phyloP scores from a whole-genome alignment of 2,329 filamentous ascomycete genomes.

The Daldinia sp. region DNA sequence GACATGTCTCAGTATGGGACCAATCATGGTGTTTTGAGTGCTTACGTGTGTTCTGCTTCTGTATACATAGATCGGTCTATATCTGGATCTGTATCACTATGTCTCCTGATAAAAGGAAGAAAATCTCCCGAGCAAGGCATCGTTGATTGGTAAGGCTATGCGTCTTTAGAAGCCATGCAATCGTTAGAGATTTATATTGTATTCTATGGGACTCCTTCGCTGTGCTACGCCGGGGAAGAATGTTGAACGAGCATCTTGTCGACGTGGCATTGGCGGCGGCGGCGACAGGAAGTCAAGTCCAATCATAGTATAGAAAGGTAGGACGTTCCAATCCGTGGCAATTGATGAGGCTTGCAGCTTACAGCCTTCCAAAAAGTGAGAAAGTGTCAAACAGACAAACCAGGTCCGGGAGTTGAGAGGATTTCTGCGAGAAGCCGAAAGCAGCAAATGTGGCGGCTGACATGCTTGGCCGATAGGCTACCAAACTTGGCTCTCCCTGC shows the following conservation, averaged over 20 bases:
- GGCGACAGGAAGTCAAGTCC: neutral
- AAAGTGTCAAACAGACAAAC: constrained; percentile 22
- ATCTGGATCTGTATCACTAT: constrained; percentile 25
- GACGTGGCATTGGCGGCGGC: constrained; percentile 24
- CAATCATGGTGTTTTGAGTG: constrained; percentile 24
- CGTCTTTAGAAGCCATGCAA: constrained; percentile 22
- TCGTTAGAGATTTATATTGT: neutral
- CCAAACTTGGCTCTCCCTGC: constrained; percentile 28
- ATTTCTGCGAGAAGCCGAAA: constrained; percentile 24
- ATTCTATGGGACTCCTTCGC: constrained; percentile 2
- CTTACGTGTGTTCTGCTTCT: constrained; percentile 16
- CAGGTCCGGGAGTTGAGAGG: constrained; percentile 7
- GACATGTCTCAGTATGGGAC: constrained; percentile 25
- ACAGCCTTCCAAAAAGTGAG: neutral
- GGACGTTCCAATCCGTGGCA: constrained; percentile 20
- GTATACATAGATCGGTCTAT: constrained; percentile 8
- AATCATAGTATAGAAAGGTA: constrained; percentile 15
- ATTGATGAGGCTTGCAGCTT: constrained; percentile 18
- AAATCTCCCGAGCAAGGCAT: constrained; percentile 34
- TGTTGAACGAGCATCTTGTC: constrained; percentile 9
- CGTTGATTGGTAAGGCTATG: constrained; percentile 31
- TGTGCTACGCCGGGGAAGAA: constrained; percentile 6
- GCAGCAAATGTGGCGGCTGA: constrained; percentile 34
- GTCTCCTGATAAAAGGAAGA: constrained; percentile 29
- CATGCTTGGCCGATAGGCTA: constrained; percentile 28